Base-by-base conservation (phyloP, 2,329 filamentous ascomycete genomes). In the Ilyonectria destructans region DNA sequence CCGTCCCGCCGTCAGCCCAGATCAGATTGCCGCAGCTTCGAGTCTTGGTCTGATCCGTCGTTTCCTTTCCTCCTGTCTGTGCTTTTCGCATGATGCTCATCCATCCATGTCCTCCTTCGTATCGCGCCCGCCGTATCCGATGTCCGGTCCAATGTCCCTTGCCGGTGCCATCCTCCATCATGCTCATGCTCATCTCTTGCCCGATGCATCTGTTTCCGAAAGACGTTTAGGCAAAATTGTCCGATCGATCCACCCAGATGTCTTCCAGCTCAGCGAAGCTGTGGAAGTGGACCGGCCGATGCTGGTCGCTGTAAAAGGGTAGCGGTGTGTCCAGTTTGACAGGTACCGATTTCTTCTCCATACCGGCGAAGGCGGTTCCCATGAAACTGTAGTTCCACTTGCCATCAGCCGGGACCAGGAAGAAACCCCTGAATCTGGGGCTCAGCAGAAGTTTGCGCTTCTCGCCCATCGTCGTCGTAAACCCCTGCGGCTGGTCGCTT, bases 381-480 rank as follows among this genome's bases (percentile, higher is more conserved):
- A 98, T 94, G 87, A 99, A 99, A 81, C 93, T 96, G 85, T 98
- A 99, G 83, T 99, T 99, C 96, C 96, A 99, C 69, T 92, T 88
- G 70, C 91, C 91, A 62, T 92, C 92, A 78, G 98, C 95, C 0
- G 96, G 96, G 23, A 98, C 95, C 62, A 99, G 85, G 90, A 99
- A 99, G 85, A 95, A 98, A 31, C 96, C 97, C 74, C 93, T 90
- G 80, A 98, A 97, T 81, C 95, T 93, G 76, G 98, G 96, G 72
- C 93, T 97, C 60, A 99, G 89, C 31, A 99, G 85, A 62, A 99
- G 85, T 84, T 99, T 97, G 75, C 94, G 95, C 85, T 98, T 98
- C 82, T 97, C 93, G 59, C 96, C 96, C 89, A 98, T 97, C 66
- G 86, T 90, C 29, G 94, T 97, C 65, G 91, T 92, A 85, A 99